Evolutionary conservation across 495 filamentous ascomycete genomes (phyloP).

Genomic region (Durotheca rogersii): DNA sequence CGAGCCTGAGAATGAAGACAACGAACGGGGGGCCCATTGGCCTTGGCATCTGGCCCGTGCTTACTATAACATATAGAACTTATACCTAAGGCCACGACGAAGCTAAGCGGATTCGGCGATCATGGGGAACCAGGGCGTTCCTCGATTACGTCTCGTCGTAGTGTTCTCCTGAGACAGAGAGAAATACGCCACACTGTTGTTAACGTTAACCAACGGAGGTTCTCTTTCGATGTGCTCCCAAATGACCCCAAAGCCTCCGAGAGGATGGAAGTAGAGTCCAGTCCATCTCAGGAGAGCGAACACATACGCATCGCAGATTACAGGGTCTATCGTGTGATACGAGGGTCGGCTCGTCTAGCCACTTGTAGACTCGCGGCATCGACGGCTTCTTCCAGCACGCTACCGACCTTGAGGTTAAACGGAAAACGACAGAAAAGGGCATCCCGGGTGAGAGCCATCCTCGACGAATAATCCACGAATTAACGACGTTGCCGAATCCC

Average conservation of each 20-base stretch:
- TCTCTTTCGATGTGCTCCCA: too few relatives aligned
- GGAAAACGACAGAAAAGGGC: too few relatives aligned
- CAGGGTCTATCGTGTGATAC: background rate
- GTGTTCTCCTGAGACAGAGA: background rate
- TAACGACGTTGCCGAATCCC: background rate
- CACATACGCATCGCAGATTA: too few relatives aligned
- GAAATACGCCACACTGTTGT: background rate
- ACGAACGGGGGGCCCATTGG: background rate
- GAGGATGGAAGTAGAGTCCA: background rate
- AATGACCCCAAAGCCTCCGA: background rate
- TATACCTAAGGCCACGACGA: too few relatives aligned
- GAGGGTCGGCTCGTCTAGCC: background rate
- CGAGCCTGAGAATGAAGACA: background rate
- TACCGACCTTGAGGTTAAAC: too few relatives aligned
- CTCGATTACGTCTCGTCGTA: too few relatives aligned
- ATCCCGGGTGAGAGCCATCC: too few relatives aligned
- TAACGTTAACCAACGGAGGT: too few relatives aligned
- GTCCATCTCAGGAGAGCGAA: background rate
- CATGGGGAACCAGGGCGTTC: background rate
- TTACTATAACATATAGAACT: background rate
- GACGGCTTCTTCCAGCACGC: background rate
- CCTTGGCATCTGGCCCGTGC: background rate
- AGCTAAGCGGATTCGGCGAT: background rate
- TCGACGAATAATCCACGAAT: background rate
- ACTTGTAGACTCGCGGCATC: background rate